Conservation (phyloP, 345 rosid genomes). For the Camelina neglecta region DNA sequence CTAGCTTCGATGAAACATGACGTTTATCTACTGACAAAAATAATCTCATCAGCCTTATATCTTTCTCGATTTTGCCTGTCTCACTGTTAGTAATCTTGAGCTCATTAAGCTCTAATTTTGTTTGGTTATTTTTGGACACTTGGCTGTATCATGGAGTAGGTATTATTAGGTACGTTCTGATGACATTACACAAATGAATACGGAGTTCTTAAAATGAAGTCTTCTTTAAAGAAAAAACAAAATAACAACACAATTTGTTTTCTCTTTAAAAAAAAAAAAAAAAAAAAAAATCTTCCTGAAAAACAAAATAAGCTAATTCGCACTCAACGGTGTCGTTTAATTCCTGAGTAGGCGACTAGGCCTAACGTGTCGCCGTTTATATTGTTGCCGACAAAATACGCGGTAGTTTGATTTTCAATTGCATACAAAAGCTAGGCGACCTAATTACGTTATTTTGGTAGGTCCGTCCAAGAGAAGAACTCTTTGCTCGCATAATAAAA, state of each 20-base stretch:
- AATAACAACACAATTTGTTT: background rate
- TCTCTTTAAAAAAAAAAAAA: background rate
- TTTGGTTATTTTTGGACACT: constrained; percentile 5
- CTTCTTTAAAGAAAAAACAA: no score
- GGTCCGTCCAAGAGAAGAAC: constrained; percentile 6
- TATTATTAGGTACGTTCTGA: constrained; percentile 12
- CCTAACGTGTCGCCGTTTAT: constrained; percentile 39
- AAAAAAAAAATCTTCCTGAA: background rate
- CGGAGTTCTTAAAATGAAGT: background rate
- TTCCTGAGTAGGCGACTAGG: background rate
- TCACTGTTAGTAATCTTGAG: background rate
- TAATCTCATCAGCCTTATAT: background rate
- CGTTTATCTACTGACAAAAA: constrained; percentile 29
- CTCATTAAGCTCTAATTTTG: constrained; percentile 15
- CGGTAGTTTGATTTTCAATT: constrained; percentile 32
- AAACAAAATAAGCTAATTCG: background rate
- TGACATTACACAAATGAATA: background rate
- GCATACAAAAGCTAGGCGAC: constrained; percentile 24
- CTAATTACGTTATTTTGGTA: constrained; percentile 32
- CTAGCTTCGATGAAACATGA: constrained; percentile 33
- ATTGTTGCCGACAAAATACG: constrained; percentile 37
- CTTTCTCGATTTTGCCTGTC: constrained; percentile 15
- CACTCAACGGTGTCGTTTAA: background rate
- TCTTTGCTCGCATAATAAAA: constrained; percentile 18
- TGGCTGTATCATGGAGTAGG: constrained; percentile 32